phyloP scores from a whole-genome alignment of 2,329 filamentous ascomycete genomes.

The Claviceps cyperi region DNA sequence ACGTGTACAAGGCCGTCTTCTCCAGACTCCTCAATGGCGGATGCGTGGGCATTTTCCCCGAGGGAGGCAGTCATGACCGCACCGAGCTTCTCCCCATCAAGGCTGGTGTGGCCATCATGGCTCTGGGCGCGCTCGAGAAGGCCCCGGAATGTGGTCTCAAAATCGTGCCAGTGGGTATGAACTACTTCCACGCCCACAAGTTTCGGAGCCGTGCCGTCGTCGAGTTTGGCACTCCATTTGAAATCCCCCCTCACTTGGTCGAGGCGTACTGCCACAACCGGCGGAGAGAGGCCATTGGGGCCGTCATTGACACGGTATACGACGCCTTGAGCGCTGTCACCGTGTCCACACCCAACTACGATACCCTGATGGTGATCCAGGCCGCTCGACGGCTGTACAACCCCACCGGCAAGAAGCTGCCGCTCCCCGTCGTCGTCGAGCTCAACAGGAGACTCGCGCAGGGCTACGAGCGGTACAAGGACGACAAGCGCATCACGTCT shows the following conservation, averaged over 20 bases:
- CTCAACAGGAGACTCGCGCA: conserved; percentile 82
- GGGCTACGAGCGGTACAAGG: conserved; percentile 85
- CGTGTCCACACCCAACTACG: conserved; percentile 84
- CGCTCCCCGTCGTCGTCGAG: conserved; percentile 83
- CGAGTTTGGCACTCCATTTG: conserved; percentile 83
- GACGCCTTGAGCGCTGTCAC: conserved; percentile 77
- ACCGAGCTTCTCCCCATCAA: conserved; percentile 85
- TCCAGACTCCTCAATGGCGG: conserved; percentile 66
- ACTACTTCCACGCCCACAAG: conserved; percentile 98
- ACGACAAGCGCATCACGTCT: conserved; percentile 68
- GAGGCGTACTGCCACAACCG: conserved; percentile 73
- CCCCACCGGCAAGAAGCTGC: conserved; percentile 83
- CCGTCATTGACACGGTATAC: conserved; percentile 75
- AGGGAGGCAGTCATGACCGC: conserved; percentile 90
- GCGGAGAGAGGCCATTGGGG: conserved; percentile 72
- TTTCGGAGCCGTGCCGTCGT: conserved; percentile 92
- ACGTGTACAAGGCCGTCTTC: conserved; percentile 90
- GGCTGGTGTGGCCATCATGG: conserved; percentile 96
- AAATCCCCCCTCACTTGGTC: conserved; percentile 69
- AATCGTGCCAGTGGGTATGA: conserved; percentile 96
- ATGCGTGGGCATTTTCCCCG: conserved; percentile 92
- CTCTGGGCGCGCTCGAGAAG: conserved; percentile 72
- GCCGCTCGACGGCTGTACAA: conserved; percentile 88
- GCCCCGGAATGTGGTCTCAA: conserved; percentile 79
- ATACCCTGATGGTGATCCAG: conserved; percentile 94